Conservation (phyloP, 805 yeast genomes). For the Saccharomycopsis amapae region DNA sequence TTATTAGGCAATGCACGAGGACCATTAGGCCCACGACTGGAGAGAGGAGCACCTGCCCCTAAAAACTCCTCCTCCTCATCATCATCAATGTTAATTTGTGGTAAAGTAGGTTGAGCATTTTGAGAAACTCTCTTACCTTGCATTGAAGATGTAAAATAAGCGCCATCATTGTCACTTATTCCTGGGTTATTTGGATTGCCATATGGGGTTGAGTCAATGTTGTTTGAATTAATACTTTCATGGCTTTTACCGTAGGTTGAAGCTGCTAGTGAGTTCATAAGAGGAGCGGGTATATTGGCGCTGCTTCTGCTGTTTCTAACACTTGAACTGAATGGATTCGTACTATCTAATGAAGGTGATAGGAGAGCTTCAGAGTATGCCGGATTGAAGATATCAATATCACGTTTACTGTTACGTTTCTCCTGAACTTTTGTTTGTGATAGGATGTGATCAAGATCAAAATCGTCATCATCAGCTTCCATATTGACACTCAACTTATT, state of each 20-base stretch:
- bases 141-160: not conserved
- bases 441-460: constrained; percentile 15
- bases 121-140: not conserved
- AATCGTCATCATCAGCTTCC: constrained; percentile 20
- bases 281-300: no score
- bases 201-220: no score
- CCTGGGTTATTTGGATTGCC: no score
- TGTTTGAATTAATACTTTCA: no score
- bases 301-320: not conserved
- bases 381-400: constrained; percentile 21
- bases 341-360: constrained; percentile 15
- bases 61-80: constrained; percentile 1
- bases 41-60: not conserved
- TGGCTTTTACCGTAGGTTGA: no score
- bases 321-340: not conserved
- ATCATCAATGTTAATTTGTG: constrained; percentile 14
- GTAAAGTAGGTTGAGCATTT: constrained; percentile 14
- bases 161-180: no score
- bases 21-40: no score
- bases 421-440: constrained; percentile 9
- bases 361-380: constrained; percentile 18
- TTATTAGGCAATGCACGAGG: no score
- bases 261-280: no score
- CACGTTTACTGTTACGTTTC: constrained; percentile 9
- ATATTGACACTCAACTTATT: constrained; percentile 3